Evolutionary conservation across 2,329 filamentous ascomycete species (phyloP), one percentile per base, ranked within the genome.

Genomic region (Fusarium sp.): DNA sequence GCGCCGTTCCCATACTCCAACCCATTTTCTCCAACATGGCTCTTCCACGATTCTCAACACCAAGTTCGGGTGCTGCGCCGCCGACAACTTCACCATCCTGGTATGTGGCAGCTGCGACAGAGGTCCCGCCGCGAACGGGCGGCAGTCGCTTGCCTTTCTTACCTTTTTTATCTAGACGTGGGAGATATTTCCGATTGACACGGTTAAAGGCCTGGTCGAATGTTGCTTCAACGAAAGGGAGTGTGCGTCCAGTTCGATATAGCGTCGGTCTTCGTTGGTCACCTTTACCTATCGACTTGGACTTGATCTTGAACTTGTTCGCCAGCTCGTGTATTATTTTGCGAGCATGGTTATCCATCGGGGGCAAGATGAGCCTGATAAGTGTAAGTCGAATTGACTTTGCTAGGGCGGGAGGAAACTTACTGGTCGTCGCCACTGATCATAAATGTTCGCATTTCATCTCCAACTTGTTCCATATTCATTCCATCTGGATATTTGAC

Each of bases 21-120:
- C 96, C 96, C 96, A 98, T 98, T 81, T 96, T 98, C 82, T 97
- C 93, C 69, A 99, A 82, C 89, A 99, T 92, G 5, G 89, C 89
- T 53, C 93, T 88, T 13, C 96, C 96, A 71, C 89, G 93, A 78
- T 97, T 98, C 55, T 92, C 92, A 7, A 85, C 83, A 2, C 93
- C 92, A 32, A 99, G 85, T 78, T 97, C 94, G 13, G 94, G 92
- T 3, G 95, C 94, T 49, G 89, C 88, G 3, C 88, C 93, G 49
- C 95, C 96, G 4, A 98, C 94, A 28, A 97, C 83, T 71, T 98
- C 94, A 20, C 96, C 96, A 74, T 98, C 92, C 65, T 87, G 88
- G 72, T 96, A 93, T 3, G 84, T 85, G 7, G 75, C 66, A 11
- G 74, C 74, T 3, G 69, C 64, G 23, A 70, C 41, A 20, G 63